Percentiles rank a stretch among this genome's conserved stretches.
Evolutionary conservation across 2,329 filamentous ascomycete genomes (phyloP).

Genomic region (Oidium heveae): DNA sequence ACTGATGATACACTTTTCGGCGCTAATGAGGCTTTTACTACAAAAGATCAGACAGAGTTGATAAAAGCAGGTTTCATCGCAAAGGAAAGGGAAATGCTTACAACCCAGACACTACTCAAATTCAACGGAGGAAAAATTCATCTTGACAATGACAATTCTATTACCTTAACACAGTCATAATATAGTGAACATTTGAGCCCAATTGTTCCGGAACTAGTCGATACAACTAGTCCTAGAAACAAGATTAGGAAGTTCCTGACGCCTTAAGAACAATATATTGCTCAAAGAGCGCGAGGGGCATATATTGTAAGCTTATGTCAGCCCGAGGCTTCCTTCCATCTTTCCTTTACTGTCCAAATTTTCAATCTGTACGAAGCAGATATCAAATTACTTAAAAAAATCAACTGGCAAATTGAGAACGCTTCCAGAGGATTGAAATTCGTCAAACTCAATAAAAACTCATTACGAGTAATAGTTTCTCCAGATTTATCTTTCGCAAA

Average conservation of each 20-base stretch:
- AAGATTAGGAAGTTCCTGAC: not conserved
- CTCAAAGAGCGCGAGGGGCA: not conserved
- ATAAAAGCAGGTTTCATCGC: too few relatives aligned
- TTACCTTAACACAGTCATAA: too few relatives aligned
- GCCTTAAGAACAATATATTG: not conserved
- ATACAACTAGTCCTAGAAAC: too few relatives aligned
- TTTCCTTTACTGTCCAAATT: not conserved
- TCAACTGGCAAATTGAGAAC: not conserved
- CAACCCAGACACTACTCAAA: too few relatives aligned
- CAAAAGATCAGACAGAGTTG: too few relatives aligned
- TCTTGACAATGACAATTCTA: too few relatives aligned
- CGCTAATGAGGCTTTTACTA: too few relatives aligned
- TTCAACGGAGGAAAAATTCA: too few relatives aligned
- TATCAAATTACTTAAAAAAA: not conserved
- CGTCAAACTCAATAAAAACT: not conserved
- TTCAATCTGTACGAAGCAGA: not conserved
- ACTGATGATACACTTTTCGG: slow-evolving; percentile 1
- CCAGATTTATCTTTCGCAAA: not conserved
- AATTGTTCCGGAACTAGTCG: too few relatives aligned
- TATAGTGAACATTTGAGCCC: too few relatives aligned
- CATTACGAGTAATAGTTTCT: not conserved
- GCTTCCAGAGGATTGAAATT: not conserved
- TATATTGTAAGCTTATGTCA: not conserved
- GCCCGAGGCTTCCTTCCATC: not conserved
- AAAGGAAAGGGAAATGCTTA: too few relatives aligned